Evolutionary conservation across 139 green algal species (phyloP), one percentile per base, ranked within the genome.

Genomic region (Tetradesmus obliquus): DNA sequence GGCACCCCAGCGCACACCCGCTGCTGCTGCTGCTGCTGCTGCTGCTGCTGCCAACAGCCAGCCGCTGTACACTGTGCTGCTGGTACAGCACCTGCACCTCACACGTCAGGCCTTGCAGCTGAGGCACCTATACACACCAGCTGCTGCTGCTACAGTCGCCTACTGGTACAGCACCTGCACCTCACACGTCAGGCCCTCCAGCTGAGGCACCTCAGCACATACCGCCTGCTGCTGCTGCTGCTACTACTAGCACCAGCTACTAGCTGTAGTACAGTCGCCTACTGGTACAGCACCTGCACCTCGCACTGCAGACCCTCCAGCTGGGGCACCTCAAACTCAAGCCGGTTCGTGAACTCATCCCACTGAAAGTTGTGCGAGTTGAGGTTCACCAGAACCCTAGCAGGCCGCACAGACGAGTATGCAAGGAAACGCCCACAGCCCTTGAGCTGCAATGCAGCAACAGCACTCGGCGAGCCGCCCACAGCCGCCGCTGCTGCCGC

Each of bases 351-450:
- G 32, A 51, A 89, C 20, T 83, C 80, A 53, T 87, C 71, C 45
- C 86, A 91, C 5, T 3, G 51, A 15, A 87, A 94, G 55, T 82
- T 57, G 22, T 69, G 57, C 6, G 90, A 83, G 9, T 71, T 80
- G 55, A 91, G 12, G 20, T 85, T 91, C 22, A 94, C 15, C 92
- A 89, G 87, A 22, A 94, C 91, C 32, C 76, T 24, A n/a, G 71
- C 17, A 0, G 95, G 95, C 72, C 80, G 54, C 24, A 57, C 74
- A 74, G 87, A 94, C 83, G 91, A 93, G 91, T 97, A 97, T 24
- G 81, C 57, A 84, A 97, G 60, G 51, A 97, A 90, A 10, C 89
- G 87, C 10, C 95, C 95, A 76, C 89, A 92, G 17, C 95, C 95
- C 5, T 92, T 89, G 20, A 97, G 66, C 0, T 88, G 62, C 81